Conservation (phyloP, 768 basidiomycete genomes). For the Tulasnella calospora region DNA sequence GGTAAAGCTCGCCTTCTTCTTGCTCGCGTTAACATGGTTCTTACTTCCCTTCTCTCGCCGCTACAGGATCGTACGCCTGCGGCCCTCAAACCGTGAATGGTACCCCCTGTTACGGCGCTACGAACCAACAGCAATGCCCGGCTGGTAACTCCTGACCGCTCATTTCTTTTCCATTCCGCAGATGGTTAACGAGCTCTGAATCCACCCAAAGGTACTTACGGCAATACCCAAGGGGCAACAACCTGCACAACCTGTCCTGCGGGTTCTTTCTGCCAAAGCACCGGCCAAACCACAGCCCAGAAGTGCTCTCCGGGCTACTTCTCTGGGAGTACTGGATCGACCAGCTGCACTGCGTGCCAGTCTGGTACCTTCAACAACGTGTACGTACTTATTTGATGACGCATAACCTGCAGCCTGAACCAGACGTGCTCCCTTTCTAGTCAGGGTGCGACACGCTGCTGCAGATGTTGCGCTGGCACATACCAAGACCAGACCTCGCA, state of each 20-base stretch:
- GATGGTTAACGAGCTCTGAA: background rate
- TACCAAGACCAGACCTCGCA: constrained; percentile 20
- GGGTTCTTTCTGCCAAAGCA: background rate
- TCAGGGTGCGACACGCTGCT: constrained; percentile 11
- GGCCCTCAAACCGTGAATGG: constrained; percentile 11
- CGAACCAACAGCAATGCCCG: background rate
- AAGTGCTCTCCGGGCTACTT: constrained; percentile 12
- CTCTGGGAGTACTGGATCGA: background rate
- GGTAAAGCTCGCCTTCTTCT: background rate
- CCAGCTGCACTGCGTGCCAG: background rate
- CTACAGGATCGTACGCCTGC: background rate
- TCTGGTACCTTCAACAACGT: constrained; percentile 15
- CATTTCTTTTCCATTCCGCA: background rate
- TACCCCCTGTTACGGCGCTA: background rate
- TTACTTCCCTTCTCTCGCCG: too few species aligned
- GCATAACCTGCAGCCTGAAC: background rate
- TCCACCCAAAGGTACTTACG: background rate
- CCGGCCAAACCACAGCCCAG: background rate
- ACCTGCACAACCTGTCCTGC: constrained; percentile 13
- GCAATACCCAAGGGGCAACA: background rate
- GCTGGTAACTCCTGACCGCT: background rate
- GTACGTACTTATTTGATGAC: background rate
- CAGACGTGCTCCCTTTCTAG: background rate
- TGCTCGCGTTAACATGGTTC: background rate
- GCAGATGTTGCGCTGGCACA: constrained; percentile 21